Base-by-base conservation (phyloP, 2,329 filamentous ascomycete species). In the Xenosphaeropsis pyriputrescens region DNA sequence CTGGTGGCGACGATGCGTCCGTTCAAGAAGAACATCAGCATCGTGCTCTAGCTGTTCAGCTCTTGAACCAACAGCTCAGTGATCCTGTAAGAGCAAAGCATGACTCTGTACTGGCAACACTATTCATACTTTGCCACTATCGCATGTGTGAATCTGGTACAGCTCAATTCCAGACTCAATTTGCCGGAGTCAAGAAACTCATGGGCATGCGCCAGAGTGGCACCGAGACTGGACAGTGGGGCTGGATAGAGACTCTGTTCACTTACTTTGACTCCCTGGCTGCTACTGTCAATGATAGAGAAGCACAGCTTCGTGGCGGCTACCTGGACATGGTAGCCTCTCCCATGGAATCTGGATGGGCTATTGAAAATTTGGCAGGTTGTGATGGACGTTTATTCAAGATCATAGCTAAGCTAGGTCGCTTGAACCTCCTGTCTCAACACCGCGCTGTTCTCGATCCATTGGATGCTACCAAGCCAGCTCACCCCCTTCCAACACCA, bases 221-320 rank as follows among this genome's bases (percentile, higher is more conserved):
- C 54, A 50, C 75, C 51, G 57, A 72, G 34, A 65, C 65, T 11
- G 63, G 75, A 36, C 82, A 86, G 43, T 81, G 85, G 41, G 75
- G 78, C 11, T 95, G 88, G 88, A 89, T 94, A 64, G 84, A 93
- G 50, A 78, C 85, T 32, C 76, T 94, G 48, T 95, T 95, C 53
- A 91, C 85, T 26, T 93, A 89, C 68, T 93, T 93, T 54, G 89
- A 95, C 56, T 85, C 88, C 39, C 85, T 95, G 61, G 86, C 85
- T 0, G 85, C 85, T 30, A 88, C 82, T 37, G 85, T 93, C 53
- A 95, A 95, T 49, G 84, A 94, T 57, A 76, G 88, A 37, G 88
- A 95, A 58, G 76, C 83, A 19, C 85, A 93, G 56, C 72, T 94
- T 14, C 67, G 68, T 29, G 71, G 71, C 18, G 64, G 69, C 26